These are phyloP conservation scores for Ambispora gerdemannii DNA, from an alignment of 192 early-diverging fungal species.

Conservation along the genomic window DNA sequence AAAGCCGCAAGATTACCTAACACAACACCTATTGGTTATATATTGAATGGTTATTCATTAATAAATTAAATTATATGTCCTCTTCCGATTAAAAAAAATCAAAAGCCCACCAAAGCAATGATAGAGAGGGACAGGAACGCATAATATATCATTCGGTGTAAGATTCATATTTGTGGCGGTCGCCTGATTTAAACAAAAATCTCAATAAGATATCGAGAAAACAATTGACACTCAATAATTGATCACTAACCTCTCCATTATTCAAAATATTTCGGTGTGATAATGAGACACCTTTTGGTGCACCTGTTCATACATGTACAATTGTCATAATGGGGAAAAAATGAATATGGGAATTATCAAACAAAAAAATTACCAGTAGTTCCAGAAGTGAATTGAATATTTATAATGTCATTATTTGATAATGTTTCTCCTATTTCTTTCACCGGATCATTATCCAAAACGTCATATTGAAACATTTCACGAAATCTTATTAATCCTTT, in stretches of 20 bases:
- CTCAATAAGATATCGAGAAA: neutral
- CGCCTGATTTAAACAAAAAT: constrained; percentile 10
- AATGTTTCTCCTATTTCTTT: constrained; percentile 19
- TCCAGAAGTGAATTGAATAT: constrained; percentile 53
- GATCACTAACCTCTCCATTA: constrained; percentile 32
- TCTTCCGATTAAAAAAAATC: too few species aligned
- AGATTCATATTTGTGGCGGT: constrained; percentile 41
- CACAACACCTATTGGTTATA: constrained; percentile 47
- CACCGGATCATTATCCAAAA: constrained; percentile 12
- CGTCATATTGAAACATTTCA: constrained; percentile 25
- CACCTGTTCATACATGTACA: neutral
- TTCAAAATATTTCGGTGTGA: constrained; percentile 51
- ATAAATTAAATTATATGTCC: too few species aligned
- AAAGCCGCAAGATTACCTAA: constrained; percentile 44
- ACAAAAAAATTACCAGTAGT: constrained; percentile 49
- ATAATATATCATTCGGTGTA: constrained; percentile 43
- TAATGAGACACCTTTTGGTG: constrained; percentile 35
- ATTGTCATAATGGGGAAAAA: neutral
- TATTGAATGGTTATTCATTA: too few species aligned
- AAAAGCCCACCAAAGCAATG: constrained; percentile 46
- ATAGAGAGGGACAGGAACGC: constrained; percentile 50
- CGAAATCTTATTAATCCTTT: constrained; percentile 34
- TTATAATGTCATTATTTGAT: constrained; percentile 41
- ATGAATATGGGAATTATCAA: constrained; percentile 12
- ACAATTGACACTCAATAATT: neutral